Conservation (phyloP, 2,329 filamentous ascomycete species). For the Colletotrichum graminicola region DNA sequence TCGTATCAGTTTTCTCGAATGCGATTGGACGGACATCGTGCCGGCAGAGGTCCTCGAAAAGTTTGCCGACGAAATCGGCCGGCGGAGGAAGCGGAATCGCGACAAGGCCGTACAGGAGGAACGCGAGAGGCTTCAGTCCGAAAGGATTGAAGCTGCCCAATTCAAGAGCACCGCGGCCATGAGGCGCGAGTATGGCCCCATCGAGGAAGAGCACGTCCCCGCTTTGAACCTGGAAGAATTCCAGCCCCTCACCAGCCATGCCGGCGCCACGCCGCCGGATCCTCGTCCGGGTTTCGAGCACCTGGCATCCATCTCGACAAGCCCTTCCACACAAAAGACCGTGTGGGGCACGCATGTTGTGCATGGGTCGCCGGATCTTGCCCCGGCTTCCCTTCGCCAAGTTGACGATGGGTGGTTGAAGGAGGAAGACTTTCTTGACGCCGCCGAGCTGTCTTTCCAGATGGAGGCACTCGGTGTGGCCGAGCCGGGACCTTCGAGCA, state of each 20-base stretch:
- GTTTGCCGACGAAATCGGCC: constrained; percentile 82
- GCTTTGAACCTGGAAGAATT: constrained; percentile 72
- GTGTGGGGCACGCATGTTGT: constrained; percentile 92
- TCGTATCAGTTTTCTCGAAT: constrained; percentile 90
- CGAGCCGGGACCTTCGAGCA: constrained; percentile 35
- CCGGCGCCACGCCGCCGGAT: constrained; percentile 67
- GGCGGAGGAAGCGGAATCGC: constrained; percentile 78
- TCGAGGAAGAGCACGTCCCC: constrained; percentile 56
- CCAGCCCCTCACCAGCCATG: constrained; percentile 67
- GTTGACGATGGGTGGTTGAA: constrained; percentile 87
- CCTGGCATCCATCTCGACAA: constrained; percentile 83
- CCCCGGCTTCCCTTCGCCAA: constrained; percentile 45
- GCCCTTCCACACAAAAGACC: constrained; percentile 80
- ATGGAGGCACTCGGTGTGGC: constrained; percentile 66
- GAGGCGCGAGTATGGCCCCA: constrained; percentile 54
- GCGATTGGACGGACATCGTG: constrained; percentile 94
- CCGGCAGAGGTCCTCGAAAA: constrained; percentile 78
- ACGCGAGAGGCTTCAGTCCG: constrained; percentile 84
- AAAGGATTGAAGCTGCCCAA: constrained; percentile 80
- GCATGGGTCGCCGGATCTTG: constrained; percentile 68
- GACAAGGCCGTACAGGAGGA: constrained; percentile 91
- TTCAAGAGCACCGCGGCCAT: constrained; percentile 65
- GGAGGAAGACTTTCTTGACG: constrained; percentile 78
- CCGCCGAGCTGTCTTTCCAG: constrained; percentile 70
- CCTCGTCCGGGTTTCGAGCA: constrained; percentile 73